Percentiles rank a stretch among this genome's conserved stretches.
These are phyloP conservation scores for Themeda triandra DNA, from an alignment of 176 grass and related monocot genomes.

Conservation along the genomic window DNA sequence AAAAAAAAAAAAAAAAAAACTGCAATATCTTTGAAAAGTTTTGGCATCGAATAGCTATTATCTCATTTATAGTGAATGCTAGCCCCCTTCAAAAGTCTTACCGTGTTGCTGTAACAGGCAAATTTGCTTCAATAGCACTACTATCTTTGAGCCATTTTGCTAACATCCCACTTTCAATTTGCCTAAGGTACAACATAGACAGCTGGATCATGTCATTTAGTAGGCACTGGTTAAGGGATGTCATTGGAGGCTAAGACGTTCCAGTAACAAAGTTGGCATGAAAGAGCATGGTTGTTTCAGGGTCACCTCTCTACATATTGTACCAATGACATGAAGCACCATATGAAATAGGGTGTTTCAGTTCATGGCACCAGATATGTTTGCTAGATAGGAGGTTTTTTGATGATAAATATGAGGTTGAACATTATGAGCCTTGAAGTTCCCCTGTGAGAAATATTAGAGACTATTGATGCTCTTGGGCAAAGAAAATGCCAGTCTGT, in stretches of 20 bases:
- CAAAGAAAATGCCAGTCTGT: neutral
- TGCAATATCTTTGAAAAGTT: too few species aligned
- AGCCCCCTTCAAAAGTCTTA: too few species aligned
- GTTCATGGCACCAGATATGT: neutral
- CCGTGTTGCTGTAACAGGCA: too few species aligned
- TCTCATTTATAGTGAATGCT: too few species aligned
- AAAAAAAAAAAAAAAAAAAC: too few species aligned
- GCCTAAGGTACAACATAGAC: neutral
- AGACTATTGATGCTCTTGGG: neutral
- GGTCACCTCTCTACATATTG: neutral
- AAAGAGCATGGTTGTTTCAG: neutral
- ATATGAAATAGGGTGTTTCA: constrained; percentile 8
- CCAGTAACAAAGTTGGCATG: neutral
- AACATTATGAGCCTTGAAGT: constrained; percentile 2
- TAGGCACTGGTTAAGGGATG: neutral
- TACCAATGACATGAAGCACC: neutral
- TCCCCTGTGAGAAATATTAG: neutral
- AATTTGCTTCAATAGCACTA: neutral
- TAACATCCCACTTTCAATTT: neutral
- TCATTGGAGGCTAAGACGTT: neutral
- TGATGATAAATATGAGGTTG: neutral
- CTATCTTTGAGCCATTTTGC: neutral
- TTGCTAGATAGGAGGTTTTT: neutral
- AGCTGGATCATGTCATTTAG: neutral
- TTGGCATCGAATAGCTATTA: too few species aligned